Conservation (phyloP, 768 basidiomycete genomes). For the Boletus rubroflammeus region DNA sequence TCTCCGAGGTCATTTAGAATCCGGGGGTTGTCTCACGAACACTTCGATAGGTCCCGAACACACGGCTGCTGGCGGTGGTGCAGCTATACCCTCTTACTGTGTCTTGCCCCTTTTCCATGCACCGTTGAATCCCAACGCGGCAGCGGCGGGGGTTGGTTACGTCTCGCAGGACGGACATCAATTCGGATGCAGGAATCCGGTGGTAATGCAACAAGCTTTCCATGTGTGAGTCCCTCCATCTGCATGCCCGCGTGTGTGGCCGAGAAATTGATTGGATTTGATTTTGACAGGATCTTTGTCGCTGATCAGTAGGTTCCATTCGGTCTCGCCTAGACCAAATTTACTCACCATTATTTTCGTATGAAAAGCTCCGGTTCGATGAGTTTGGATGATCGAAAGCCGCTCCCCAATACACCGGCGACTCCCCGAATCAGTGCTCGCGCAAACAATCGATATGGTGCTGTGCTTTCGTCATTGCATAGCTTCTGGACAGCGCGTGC, state of each 20-base stretch:
- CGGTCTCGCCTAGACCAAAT: too few species aligned
- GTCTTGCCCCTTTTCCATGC: conserved; percentile 52
- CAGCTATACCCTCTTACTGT: conserved; percentile 52
- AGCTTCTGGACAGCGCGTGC: conserved; percentile 55
- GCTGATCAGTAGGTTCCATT: conserved; percentile 40
- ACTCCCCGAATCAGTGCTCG: conserved; percentile 34
- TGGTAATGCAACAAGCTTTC: conserved; percentile 49
- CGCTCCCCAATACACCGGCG: conserved; percentile 42
- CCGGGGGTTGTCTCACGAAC: not conserved
- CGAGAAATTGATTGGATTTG: not conserved
- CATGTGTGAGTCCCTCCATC: conserved; percentile 49
- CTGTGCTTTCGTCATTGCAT: conserved; percentile 53
- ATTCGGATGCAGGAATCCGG: conserved; percentile 53
- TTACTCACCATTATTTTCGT: not conserved
- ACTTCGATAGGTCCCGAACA: not conserved
- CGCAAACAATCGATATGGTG: conserved; percentile 52
- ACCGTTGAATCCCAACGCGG: conserved; percentile 26
- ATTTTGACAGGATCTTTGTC: conserved; percentile 45
- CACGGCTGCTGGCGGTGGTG: conserved; percentile 25
- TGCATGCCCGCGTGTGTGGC: not conserved
- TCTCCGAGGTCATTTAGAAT: not conserved
- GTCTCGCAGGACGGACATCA: conserved; percentile 55
- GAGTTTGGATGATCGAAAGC: conserved; percentile 38
- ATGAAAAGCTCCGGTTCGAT: conserved; percentile 51
- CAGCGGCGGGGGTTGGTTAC: conserved; percentile 39